phyloP scores from a whole-genome alignment of 768 basidiomycete species.

The Termitomyces sp. region DNA sequence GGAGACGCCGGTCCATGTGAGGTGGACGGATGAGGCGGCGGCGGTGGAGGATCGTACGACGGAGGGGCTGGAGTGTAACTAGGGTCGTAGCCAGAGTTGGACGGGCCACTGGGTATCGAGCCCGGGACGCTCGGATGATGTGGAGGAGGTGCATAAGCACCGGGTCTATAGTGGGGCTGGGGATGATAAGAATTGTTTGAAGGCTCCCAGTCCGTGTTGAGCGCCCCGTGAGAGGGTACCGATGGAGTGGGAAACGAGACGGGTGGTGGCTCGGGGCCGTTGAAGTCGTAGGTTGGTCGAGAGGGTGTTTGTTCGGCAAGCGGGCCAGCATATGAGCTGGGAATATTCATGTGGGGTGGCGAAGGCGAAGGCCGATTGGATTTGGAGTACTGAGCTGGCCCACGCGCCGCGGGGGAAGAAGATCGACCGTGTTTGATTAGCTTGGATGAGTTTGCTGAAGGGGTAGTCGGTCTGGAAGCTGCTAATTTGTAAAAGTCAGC shows the following conservation, averaged over 20 bases:
- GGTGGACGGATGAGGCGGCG: neutral
- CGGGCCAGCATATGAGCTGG: slow-evolving; percentile 30
- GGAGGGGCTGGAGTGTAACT: neutral
- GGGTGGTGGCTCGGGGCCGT: neutral
- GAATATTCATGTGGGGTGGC: slow-evolving; percentile 36
- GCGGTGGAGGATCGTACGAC: neutral
- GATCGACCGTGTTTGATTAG: slow-evolving; percentile 15
- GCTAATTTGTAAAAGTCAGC: slow-evolving; percentile 5
- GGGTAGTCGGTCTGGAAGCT: slow-evolving; percentile 3
- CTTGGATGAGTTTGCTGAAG: slow-evolving; percentile 12
- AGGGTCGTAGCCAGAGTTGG: neutral
- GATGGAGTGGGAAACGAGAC: slow-evolving; percentile 7
- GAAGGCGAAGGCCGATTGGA: slow-evolving; percentile 33
- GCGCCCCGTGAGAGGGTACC: slow-evolving; percentile 2
- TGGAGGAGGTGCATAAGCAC: neutral
- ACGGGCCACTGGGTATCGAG: neutral
- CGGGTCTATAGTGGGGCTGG: neutral
- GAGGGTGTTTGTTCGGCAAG: slow-evolving; percentile 16
- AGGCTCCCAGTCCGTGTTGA: slow-evolving; percentile 9
- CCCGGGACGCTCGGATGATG: neutral
- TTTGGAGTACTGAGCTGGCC: slow-evolving; percentile 14
- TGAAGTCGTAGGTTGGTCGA: neutral
- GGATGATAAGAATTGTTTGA: neutral
- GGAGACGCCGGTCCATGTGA: neutral
- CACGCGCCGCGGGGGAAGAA: slow-evolving; percentile 12